Conservation (phyloP, 768 basidiomycete genomes). For the Russula sp. region DNA sequence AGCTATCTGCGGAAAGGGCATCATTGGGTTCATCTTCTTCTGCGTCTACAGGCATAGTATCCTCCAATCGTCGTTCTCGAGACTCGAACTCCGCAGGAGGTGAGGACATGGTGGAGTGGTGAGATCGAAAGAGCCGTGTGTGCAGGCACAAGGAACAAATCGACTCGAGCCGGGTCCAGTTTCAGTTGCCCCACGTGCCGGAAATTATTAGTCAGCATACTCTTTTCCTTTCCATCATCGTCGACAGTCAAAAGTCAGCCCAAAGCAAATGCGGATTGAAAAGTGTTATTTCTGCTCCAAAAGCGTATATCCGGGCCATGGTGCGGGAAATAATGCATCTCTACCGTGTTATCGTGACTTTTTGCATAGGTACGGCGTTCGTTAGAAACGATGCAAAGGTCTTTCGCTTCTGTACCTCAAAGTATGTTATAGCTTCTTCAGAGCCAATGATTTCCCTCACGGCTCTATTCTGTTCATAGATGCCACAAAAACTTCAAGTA, state of each 20-base stretch:
- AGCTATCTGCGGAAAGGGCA: constrained; percentile 69
- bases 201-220: constrained; percentile 15
- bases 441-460: constrained; percentile 18
- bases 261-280: constrained; percentile 74
- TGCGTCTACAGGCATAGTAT: constrained; percentile 52
- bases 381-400: constrained; percentile 98
- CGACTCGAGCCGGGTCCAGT: background rate
- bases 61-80: constrained; percentile 40
- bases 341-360: background rate
- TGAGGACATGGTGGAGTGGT: constrained; percentile 47
- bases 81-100: constrained; percentile 33
- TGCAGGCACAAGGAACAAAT: constrained; percentile 1
- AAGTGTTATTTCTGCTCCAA: constrained; percentile 99
- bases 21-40: constrained; percentile 47
- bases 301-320: constrained; percentile 95
- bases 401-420: constrained; percentile 96
- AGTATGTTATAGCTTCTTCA: constrained; percentile 46
- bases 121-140: constrained; percentile 4
- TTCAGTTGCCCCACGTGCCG: constrained; percentile 2
- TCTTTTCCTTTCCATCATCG: background rate
- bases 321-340: constrained; percentile 35
- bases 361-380: constrained; percentile 71
- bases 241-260: background rate
- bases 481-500: constrained; percentile 99
- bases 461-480: constrained; percentile 36